phyloP scores from a whole-genome alignment of 1,284 basidiomycete genomes.

The Blastosporella zonata region DNA sequence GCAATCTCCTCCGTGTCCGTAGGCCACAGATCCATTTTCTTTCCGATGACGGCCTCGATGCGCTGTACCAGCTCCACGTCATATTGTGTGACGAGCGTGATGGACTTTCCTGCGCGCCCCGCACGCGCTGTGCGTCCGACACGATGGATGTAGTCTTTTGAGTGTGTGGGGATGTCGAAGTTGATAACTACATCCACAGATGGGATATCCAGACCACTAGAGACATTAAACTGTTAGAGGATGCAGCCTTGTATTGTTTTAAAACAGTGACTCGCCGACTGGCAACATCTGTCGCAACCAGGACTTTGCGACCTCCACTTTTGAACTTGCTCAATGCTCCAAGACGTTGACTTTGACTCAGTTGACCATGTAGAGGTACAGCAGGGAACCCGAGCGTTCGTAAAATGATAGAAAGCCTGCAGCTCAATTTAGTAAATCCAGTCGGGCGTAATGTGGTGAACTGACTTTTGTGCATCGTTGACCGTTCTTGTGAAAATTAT shows the following conservation, averaged over 20 bases:
- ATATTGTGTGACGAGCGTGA: constrained; percentile 97
- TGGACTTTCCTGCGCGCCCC: constrained; percentile 91
- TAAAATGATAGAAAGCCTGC: constrained; percentile 84
- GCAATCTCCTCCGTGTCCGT: constrained; percentile 91
- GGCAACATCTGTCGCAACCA: constrained; percentile 98
- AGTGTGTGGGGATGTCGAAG: constrained; percentile 97
- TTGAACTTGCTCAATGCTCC: constrained; percentile 98
- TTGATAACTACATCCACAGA: constrained; percentile 97
- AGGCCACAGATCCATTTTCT: constrained; percentile 91
- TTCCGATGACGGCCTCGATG: constrained; percentile 89
- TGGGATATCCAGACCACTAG: constrained; percentile 92
- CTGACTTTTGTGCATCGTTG: constrained; percentile 83
- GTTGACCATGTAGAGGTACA: constrained; percentile 93
- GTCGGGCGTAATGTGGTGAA: constrained; percentile 8
- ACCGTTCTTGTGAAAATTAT: constrained; percentile 98
- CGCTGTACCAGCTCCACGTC: constrained; percentile 96
- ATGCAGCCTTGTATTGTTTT: background rate
- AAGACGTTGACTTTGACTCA: constrained; percentile 90
- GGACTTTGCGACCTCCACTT: constrained; percentile 85
- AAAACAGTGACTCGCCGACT: constrained; percentile 58
- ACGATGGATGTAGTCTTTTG: constrained; percentile 99
- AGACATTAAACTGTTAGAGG: constrained; percentile 10
- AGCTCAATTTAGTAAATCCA: constrained; percentile 1
- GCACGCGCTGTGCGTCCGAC: constrained; percentile 98
- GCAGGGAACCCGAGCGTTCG: constrained; percentile 93